phyloP scores from a whole-genome alignment of 768 basidiomycete species.

The Multifurca ochricompacta region DNA sequence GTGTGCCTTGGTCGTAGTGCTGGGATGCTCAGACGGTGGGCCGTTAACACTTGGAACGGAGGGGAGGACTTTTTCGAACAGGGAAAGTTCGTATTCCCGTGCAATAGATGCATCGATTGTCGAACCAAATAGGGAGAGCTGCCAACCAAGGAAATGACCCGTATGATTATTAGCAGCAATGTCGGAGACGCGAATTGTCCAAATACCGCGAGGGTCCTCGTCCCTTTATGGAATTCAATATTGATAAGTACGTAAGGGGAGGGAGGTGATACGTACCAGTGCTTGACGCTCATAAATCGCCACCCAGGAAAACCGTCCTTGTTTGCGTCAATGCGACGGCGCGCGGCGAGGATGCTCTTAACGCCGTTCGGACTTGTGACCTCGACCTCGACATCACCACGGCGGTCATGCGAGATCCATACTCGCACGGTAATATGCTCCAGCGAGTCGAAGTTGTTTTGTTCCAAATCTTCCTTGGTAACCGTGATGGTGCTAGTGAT shows the following conservation, averaged over 20 bases:
- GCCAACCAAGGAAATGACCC: constrained; percentile 80
- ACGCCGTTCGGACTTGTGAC: constrained; percentile 79
- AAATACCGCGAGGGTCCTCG: constrained; percentile 82
- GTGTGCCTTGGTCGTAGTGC: constrained; percentile 49
- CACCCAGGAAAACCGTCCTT: constrained; percentile 79
- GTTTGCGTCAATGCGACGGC: constrained; percentile 56
- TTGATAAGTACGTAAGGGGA: not conserved
- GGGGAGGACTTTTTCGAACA: constrained; percentile 43
- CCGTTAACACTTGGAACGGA: constrained; percentile 28
- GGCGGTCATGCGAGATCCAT: constrained; percentile 79
- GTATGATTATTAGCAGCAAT: constrained; percentile 50
- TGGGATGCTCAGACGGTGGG: constrained; percentile 28
- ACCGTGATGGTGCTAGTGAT: constrained; percentile 56
- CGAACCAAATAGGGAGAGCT: constrained; percentile 88
- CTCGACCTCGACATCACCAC: constrained; percentile 94
- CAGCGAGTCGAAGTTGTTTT: constrained; percentile 76
- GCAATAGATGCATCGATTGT: constrained; percentile 64
- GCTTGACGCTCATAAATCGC: constrained; percentile 98
- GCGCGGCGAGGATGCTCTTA: constrained; percentile 73
- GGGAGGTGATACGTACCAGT: constrained; percentile 68
- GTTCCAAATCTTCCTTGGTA: constrained; percentile 54
- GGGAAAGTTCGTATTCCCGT: constrained; percentile 52
- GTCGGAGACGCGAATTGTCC: constrained; percentile 86
- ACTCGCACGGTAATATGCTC: constrained; percentile 92
- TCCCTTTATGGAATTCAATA: constrained; percentile 51